phyloP scores from a whole-genome alignment of 495 filamentous ascomycete species.

The Sphaerosporella brunnea region DNA sequence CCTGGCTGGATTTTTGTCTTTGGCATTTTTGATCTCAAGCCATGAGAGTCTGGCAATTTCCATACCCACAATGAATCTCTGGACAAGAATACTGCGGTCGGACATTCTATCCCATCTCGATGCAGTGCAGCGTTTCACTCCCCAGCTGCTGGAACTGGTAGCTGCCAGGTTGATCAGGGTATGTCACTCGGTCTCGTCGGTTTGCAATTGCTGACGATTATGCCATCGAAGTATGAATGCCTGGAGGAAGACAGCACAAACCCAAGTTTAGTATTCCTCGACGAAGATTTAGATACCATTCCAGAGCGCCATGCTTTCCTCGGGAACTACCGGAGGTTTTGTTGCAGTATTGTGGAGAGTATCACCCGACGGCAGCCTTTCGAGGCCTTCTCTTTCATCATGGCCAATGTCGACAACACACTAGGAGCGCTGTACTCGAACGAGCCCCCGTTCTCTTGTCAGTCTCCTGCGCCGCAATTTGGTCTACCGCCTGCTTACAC shows the following conservation, averaged over 20 bases:
- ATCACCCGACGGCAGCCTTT: slow-evolving; percentile 62
- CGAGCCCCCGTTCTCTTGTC: slow-evolving; percentile 50
- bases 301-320: slow-evolving; percentile 92
- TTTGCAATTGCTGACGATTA: slow-evolving; percentile 22
- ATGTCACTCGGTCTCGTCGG: slow-evolving; percentile 2
- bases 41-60: slow-evolving; percentile 80
- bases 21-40: slow-evolving; percentile 61
- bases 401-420: slow-evolving; percentile 53
- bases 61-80: slow-evolving; percentile 77
- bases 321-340: slow-evolving; percentile 90
- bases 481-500: too few species aligned
- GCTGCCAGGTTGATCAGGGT: slow-evolving; percentile 27
- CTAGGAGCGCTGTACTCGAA: slow-evolving; percentile 58
- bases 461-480: too few species aligned
- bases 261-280: slow-evolving; percentile 58
- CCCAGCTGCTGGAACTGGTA: slow-evolving; percentile 50
- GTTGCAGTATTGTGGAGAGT: slow-evolving; percentile 62
- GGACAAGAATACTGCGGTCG: slow-evolving; percentile 61
- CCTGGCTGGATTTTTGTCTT: slow-evolving; percentile 56
- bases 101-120: slow-evolving; percentile 45
- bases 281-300: slow-evolving; percentile 85
- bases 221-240: slow-evolving; percentile 67
- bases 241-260: slow-evolving; percentile 61
- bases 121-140: slow-evolving; percentile 50
- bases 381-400: slow-evolving; percentile 74